A percentile compares a stretch with the other conserved stretches of the same genome.
These are phyloP conservation scores for Malus sieversii DNA, from an alignment of 306 rosid genomes.

Conservation along the genomic window DNA sequence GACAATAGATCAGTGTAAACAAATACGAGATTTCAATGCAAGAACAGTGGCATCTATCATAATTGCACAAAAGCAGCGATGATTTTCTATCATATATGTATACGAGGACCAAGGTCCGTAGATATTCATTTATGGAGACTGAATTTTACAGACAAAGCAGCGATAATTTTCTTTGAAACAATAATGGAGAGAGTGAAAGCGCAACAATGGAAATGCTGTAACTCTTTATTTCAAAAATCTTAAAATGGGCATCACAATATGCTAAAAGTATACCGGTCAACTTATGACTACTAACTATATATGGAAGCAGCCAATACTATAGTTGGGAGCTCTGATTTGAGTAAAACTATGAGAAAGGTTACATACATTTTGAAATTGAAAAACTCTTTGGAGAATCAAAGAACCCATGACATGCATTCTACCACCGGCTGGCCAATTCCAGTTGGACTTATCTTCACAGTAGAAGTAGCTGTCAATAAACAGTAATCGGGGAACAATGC, in stretches of 20 bases:
- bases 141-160: background rate
- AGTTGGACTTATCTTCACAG: conserved; percentile 53
- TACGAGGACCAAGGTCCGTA: background rate
- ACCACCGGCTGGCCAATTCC: conserved; percentile 63
- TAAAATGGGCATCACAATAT: background rate
- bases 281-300: background rate
- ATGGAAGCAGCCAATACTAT: background rate
- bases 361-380: conserved; percentile 36
- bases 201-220: background rate
- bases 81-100: no score
- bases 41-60: background rate
- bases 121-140: background rate
- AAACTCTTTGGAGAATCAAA: conserved; percentile 70
- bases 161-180: background rate
- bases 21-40: conserved; percentile 6
- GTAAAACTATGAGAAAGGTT: background rate
- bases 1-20: background rate
- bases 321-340: background rate
- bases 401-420: conserved; percentile 74
- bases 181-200: background rate
- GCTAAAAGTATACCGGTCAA: background rate
- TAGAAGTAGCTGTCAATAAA: conserved; percentile 72
- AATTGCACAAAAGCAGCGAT: background rate
- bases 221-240: background rate
- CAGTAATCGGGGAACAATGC: conserved; percentile 73